Conservation (phyloP, 106 monocot genomes). For the Amphibolis antarctica region DNA sequence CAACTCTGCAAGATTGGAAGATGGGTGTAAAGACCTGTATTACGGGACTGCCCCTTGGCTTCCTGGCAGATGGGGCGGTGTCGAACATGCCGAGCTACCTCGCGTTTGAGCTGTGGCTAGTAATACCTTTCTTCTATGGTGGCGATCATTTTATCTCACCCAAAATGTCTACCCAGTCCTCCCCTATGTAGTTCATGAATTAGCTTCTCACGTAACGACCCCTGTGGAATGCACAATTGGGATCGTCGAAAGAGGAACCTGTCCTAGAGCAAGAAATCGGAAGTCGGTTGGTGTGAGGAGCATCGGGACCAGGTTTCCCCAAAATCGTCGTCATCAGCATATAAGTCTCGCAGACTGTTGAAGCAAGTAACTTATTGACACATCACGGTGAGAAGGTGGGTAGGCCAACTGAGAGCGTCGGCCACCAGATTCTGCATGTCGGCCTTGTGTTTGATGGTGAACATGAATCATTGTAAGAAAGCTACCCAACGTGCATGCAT, state of each 20-base stretch:
- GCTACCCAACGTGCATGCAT: background rate
- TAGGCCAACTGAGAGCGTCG: background rate
- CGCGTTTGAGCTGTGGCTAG: background rate
- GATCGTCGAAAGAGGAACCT: background rate
- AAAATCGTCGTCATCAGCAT: background rate
- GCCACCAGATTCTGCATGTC: too few relatives aligned
- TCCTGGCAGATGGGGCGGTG: too few relatives aligned
- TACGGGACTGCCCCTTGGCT: too few relatives aligned
- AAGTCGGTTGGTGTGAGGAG: background rate
- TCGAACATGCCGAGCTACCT: too few relatives aligned
- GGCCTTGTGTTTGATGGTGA: conserved; percentile 1
- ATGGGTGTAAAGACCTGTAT: too few relatives aligned
- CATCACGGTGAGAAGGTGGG: background rate
- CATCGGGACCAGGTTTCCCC: background rate
- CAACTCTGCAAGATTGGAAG: too few relatives aligned
- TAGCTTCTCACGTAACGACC: background rate
- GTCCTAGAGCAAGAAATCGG: background rate
- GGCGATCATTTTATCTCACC: background rate
- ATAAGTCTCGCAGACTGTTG: background rate
- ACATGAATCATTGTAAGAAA: background rate
- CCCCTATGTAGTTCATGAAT: background rate
- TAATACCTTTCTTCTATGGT: background rate
- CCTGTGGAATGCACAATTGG: background rate
- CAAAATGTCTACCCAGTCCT: background rate
- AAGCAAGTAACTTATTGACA: too few relatives aligned